phyloP scores from a whole-genome alignment of 1,284 basidiomycete species.

The Pascua sp. region DNA sequence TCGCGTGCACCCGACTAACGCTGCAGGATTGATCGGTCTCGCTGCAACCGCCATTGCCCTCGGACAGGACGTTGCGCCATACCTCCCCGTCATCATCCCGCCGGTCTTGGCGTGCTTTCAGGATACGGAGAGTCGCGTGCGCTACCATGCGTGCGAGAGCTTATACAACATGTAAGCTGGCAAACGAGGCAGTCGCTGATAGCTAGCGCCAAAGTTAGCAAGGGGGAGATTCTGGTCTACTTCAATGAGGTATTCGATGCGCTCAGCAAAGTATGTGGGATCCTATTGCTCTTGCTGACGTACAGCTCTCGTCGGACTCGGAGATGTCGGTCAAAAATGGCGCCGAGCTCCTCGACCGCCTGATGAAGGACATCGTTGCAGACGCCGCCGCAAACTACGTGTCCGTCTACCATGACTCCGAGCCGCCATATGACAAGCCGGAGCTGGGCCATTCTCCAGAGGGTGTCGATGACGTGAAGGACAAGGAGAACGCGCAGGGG shows the following conservation, averaged over 20 bases:
- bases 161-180: conserved; percentile 79
- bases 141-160: conserved; percentile 81
- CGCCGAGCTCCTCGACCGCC: conserved; percentile 92
- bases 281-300: background rate
- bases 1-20: background rate
- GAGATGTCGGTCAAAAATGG: conserved; percentile 98
- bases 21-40: conserved; percentile 72
- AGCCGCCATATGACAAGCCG: conserved; percentile 10
- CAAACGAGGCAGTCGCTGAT: background rate
- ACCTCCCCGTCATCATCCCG: conserved; percentile 88
- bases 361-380: conserved; percentile 96
- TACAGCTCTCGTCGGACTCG: conserved; percentile 88
- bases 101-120: conserved; percentile 90
- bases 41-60: conserved; percentile 95
- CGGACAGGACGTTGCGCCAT: conserved; percentile 85
- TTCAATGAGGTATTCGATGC: conserved; percentile 99
- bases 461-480: conserved; percentile 40
- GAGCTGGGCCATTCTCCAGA: background rate
- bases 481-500: background rate
- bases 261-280: conserved; percentile 74
- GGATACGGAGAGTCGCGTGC: conserved; percentile 89
- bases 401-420: conserved; percentile 65
- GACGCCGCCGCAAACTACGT: conserved; percentile 95
- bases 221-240: conserved; percentile 93
- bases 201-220: conserved; percentile 79